Evolutionary conservation across 768 basidiomycete species (phyloP).

Genomic region (Chalciporus piperatus): DNA sequence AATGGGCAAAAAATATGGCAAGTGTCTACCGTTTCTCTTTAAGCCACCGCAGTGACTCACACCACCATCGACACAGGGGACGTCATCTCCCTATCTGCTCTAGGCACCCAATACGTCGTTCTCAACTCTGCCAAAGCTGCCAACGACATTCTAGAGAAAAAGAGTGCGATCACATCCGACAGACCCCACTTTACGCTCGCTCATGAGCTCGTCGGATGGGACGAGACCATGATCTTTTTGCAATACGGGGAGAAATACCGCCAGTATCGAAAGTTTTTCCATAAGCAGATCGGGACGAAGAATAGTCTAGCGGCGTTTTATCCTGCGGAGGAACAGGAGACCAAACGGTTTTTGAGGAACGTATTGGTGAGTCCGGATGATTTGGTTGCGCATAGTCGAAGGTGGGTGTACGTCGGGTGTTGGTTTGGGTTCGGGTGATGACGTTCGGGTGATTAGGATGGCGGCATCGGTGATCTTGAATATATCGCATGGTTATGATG

Average conservation of each 20-base stretch:
- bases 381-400: slow-evolving; percentile 4
- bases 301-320: slow-evolving; percentile 3
- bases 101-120: slow-evolving; percentile 46
- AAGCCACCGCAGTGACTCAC: neutral
- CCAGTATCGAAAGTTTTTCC: slow-evolving; percentile 8
- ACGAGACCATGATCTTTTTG: neutral
- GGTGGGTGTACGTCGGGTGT: neutral
- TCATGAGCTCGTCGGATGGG: slow-evolving; percentile 22
- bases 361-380: slow-evolving; percentile 2
- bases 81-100: slow-evolving; percentile 17
- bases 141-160: slow-evolving; percentile 13
- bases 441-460: slow-evolving; percentile 22
- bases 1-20: slow-evolving; percentile 43
- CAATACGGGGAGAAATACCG: slow-evolving; percentile 7
- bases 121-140: slow-evolving; percentile 42
- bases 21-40: slow-evolving; percentile 8
- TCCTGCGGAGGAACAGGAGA: slow-evolving; percentile 1
- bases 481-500: slow-evolving; percentile 36
- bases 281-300: slow-evolving; percentile 7
- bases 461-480: slow-evolving; percentile 33
- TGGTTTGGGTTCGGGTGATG: neutral
- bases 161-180: slow-evolving; percentile 2
- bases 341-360: slow-evolving; percentile 2
- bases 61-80: slow-evolving; percentile 16
- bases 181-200: slow-evolving; percentile 10